phyloP scores from a whole-genome alignment of 2,329 filamentous ascomycete species.

The Dactylellina sp. region DNA sequence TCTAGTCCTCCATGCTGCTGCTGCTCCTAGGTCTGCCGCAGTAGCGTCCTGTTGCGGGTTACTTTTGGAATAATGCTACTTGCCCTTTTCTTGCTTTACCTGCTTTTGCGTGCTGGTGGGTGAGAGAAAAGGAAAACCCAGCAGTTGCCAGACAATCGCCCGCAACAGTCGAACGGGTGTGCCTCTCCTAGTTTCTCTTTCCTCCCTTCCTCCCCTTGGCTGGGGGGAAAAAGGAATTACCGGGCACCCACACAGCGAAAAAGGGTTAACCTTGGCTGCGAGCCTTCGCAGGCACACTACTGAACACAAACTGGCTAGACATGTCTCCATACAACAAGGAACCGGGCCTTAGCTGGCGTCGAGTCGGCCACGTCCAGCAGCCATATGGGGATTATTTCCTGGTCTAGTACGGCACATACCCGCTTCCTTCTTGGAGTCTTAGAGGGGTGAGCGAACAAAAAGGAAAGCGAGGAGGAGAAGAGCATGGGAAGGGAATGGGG shows the following conservation, averaged over 20 bases:
- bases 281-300: slow-evolving; percentile 17
- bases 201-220: slow-evolving; percentile 46
- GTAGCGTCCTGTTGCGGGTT: slow-evolving; percentile 50
- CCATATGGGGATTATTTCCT: slow-evolving; percentile 45
- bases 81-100: slow-evolving; percentile 38
- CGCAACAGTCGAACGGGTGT: slow-evolving; percentile 51
- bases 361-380: slow-evolving; percentile 48
- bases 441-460: slow-evolving; percentile 38
- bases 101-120: slow-evolving; percentile 28
- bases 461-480: slow-evolving; percentile 44
- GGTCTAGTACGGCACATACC: slow-evolving; percentile 53
- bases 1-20: slow-evolving; percentile 40
- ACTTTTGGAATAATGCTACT: slow-evolving; percentile 31
- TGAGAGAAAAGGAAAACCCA: slow-evolving; percentile 32
- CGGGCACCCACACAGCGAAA: slow-evolving; percentile 29
- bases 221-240: slow-evolving; percentile 50
- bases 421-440: slow-evolving; percentile 28
- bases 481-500: slow-evolving; percentile 23
- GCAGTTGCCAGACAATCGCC: slow-evolving; percentile 55
- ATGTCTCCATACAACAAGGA: slow-evolving; percentile 55
- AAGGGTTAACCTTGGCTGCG: slow-evolving; percentile 44
- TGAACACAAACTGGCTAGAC: slow-evolving; percentile 30
- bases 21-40: slow-evolving; percentile 43
- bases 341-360: slow-evolving; percentile 49
- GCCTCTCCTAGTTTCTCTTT: slow-evolving; percentile 51